Evolutionary conservation across 1,284 basidiomycete genomes (phyloP).

Genomic region (Boletus smithii): DNA sequence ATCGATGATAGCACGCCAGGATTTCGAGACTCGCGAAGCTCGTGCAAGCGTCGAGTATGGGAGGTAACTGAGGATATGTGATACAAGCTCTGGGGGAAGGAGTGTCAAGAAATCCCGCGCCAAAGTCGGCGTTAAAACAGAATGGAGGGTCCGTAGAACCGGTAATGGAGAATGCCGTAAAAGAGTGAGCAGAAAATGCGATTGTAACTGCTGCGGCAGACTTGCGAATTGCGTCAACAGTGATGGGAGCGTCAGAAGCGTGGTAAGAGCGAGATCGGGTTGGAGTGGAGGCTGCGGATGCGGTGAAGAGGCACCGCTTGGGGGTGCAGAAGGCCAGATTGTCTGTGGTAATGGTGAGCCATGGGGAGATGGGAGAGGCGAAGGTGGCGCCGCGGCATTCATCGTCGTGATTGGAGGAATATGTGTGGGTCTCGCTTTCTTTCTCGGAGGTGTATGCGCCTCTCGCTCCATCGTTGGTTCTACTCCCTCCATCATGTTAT

Average conservation of each 20-base stretch:
- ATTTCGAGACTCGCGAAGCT: constrained; percentile 75
- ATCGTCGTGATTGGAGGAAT: constrained; percentile 56
- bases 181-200: constrained; percentile 80
- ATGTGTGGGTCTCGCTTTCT: constrained; percentile 65
- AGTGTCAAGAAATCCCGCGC: constrained; percentile 85
- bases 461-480: constrained; percentile 53
- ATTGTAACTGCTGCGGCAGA: constrained; percentile 73
- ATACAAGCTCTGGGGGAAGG: constrained; percentile 81
- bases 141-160: constrained; percentile 78
- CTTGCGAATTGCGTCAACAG: constrained; percentile 71
- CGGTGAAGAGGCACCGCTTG: constrained; percentile 68
- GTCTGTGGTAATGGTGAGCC: constrained; percentile 72
- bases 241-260: constrained; percentile 74
- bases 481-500: constrained; percentile 75
- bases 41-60: constrained; percentile 74
- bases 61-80: constrained; percentile 75
- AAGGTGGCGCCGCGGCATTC: constrained; percentile 72
- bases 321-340: constrained; percentile 74
- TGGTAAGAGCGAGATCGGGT: constrained; percentile 72
- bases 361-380: constrained; percentile 76
- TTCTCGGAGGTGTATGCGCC: constrained; percentile 60
- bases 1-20: constrained; percentile 82
- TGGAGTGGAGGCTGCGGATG: constrained; percentile 67
- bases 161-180: constrained; percentile 81
- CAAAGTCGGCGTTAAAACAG: constrained; percentile 78